A percentile compares a stretch with the other conserved stretches of the same genome.
Evolutionary conservation across 805 yeast genomes (phyloP).

Genomic region (Cyberlindnera galapagoensis): DNA sequence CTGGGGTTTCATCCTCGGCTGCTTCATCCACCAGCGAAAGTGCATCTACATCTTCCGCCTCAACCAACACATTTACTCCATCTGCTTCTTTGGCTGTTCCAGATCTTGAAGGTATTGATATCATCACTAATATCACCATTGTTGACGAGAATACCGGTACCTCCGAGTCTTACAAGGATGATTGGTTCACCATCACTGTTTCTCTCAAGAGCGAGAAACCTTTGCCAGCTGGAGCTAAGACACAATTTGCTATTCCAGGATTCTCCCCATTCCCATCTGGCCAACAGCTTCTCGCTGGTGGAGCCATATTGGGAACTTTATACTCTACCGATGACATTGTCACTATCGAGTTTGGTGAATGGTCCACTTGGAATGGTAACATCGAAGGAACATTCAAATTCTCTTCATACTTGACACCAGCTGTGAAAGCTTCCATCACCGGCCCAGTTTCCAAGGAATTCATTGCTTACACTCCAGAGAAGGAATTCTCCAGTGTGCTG

Average conservation of each 20-base stretch:
- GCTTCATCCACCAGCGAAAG: too few species aligned
- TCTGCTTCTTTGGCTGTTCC: too few species aligned
- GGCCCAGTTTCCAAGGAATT: background rate
- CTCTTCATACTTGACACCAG: background rate
- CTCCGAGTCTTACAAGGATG: background rate
- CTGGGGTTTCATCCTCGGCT: too few species aligned
- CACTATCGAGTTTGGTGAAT: background rate
- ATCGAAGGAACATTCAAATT: background rate
- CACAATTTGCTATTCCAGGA: background rate
- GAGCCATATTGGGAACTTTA: too few species aligned
- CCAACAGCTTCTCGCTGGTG: too few species aligned
- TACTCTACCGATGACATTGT: background rate
- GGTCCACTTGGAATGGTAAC: background rate
- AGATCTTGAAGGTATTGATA: background rate
- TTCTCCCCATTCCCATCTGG: too few species aligned
- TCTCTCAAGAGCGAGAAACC: background rate
- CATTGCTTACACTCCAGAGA: background rate
- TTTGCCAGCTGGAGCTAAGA: background rate
- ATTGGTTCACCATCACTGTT: background rate
- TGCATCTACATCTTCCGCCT: too few species aligned
- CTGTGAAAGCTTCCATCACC: background rate
- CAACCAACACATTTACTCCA: too few species aligned
- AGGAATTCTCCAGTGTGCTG: background rate
- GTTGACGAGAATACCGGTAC: background rate
- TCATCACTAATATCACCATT: background rate